Evolutionary conservation across 2,329 filamentous ascomycete genomes (phyloP).

Genomic region (Claviceps fusiformis): DNA sequence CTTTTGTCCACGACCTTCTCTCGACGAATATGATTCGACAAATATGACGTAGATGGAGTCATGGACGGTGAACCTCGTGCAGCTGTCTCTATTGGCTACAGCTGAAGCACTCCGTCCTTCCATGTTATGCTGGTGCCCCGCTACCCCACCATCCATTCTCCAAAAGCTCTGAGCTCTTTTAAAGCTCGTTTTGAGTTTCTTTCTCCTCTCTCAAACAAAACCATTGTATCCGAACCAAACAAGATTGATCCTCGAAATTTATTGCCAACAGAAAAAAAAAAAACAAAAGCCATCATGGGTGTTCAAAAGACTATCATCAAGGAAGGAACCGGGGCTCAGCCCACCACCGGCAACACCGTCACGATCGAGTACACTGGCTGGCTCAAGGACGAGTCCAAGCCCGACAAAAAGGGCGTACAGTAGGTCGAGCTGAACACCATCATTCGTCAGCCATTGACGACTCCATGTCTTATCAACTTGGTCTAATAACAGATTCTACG

Average conservation of each 20-base stretch:
- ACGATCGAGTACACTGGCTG: slow-evolving; percentile 86
- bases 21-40: background rate
- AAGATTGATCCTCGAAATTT: background rate
- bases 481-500: background rate
- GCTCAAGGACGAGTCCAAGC: slow-evolving; percentile 52
- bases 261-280: too few relatives aligned
- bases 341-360: slow-evolving; percentile 56
- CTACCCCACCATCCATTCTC: background rate
- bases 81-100: slow-evolving; percentile 1
- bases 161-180: background rate
- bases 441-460: background rate
- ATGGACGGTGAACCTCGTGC: background rate
- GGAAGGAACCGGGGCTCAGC: slow-evolving; percentile 48
- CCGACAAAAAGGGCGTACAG: slow-evolving; percentile 56
- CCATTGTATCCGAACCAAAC: background rate
- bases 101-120: background rate
- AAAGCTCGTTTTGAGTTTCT: background rate
- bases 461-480: too few relatives aligned
- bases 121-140: background rate
- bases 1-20: background rate
- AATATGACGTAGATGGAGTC: background rate
- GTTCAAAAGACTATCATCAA: slow-evolving; percentile 54
- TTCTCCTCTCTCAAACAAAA: background rate
- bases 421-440: slow-evolving; percentile 28
- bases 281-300: slow-evolving; percentile 42